Evolutionary conservation across 345 rosid species (phyloP).

Genomic region (Moricandia arvensis): DNA sequence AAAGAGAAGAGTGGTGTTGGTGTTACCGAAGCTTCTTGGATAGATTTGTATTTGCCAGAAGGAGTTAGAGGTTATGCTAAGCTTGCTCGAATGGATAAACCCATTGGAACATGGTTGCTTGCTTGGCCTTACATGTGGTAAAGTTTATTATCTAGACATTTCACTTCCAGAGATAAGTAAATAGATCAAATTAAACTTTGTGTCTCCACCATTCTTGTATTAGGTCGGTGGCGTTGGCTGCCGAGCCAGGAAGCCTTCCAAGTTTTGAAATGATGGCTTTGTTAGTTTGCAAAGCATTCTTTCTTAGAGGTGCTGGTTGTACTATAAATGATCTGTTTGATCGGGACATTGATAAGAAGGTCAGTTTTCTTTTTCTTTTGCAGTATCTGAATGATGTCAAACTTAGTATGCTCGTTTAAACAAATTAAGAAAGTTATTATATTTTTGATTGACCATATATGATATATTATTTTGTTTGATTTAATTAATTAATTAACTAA

Average conservation of each 20-base stretch:
- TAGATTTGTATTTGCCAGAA: slow-evolving; percentile 66
- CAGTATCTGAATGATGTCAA: too few relatives aligned
- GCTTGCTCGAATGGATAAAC: slow-evolving; percentile 83
- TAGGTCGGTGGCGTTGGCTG: slow-evolving; percentile 89
- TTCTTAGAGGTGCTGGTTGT: slow-evolving; percentile 91
- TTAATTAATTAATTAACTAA: too few relatives aligned
- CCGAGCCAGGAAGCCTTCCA: slow-evolving; percentile 54
- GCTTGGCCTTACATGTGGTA: slow-evolving; percentile 97
- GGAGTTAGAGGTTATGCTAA: slow-evolving; percentile 61
- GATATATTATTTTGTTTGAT: too few relatives aligned
- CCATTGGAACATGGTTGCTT: slow-evolving; percentile 90
- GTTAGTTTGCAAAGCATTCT: slow-evolving; percentile 82
- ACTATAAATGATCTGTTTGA: slow-evolving; percentile 92
- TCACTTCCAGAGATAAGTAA: slow-evolving; percentile 25
- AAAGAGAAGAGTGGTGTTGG: slow-evolving; percentile 18
- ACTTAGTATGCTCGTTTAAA: too few relatives aligned
- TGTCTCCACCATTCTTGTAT: neutral
- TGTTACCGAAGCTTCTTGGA: slow-evolving; percentile 52
- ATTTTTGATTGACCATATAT: too few relatives aligned
- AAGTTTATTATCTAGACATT: too few relatives aligned
- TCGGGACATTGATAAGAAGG: slow-evolving; percentile 86
- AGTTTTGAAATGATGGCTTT: slow-evolving; percentile 34
- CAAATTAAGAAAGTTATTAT: too few relatives aligned
- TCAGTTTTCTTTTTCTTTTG: slow-evolving; percentile 25
- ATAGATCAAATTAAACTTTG: neutral